Conservation (phyloP, 2,329 filamentous ascomycete species). For the Colletotrichum liriopes region DNA sequence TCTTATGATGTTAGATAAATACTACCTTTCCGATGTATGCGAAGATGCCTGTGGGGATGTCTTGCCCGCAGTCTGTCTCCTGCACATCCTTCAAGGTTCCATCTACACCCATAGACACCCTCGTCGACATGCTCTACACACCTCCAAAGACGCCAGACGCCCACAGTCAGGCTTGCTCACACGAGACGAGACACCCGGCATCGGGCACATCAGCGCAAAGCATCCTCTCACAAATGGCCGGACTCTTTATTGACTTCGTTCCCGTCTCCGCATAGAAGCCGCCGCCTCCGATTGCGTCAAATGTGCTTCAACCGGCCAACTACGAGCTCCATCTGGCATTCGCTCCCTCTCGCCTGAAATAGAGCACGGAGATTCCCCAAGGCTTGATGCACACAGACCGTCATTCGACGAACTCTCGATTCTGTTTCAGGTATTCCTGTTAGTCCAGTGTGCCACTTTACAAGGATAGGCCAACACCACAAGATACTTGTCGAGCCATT, state of each 20-base stretch:
- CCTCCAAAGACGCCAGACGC: not conserved
- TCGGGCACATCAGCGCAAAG: not conserved
- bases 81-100: not conserved
- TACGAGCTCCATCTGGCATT: conserved; percentile 8
- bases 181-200: not conserved
- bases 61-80: not conserved
- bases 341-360: conserved; percentile 23
- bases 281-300: conserved; percentile 26
- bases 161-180: not conserved
- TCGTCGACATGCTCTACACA: not conserved
- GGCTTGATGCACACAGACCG: conserved; percentile 37
- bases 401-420: conserved; percentile 35
- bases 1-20: not conserved
- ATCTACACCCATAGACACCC: not conserved
- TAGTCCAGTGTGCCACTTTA: not conserved
- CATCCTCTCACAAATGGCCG: not conserved
- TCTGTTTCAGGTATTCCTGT: conserved; percentile 36
- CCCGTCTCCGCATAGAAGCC: conserved; percentile 26
- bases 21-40: not conserved
- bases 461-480: conserved; percentile 11
- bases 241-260: not conserved
- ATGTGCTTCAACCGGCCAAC: conserved; percentile 29
- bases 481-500: conserved; percentile 2
- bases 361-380: conserved; percentile 33
- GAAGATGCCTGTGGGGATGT: not conserved